phyloP scores from a whole-genome alignment of 1,284 basidiomycete genomes.

The Puccinia brachypodii region DNA sequence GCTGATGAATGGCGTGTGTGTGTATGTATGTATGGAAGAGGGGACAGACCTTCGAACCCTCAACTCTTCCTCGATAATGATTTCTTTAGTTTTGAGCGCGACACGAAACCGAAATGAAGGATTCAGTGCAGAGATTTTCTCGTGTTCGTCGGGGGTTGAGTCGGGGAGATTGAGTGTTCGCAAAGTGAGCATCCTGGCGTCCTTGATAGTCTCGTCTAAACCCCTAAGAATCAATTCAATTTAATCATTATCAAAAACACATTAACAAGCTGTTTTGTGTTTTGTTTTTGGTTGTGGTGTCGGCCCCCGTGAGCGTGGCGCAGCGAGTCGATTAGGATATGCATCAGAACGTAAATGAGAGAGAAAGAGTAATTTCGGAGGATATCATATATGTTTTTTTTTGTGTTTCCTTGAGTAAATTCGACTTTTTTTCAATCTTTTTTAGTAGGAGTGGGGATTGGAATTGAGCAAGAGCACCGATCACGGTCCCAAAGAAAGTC shows the following conservation, averaged over 20 bases:
- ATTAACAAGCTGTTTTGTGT: too few relatives aligned
- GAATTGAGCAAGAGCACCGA: neutral
- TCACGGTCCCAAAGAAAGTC: neutral
- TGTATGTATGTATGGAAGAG: neutral
- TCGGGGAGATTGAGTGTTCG: slow-evolving; percentile 22
- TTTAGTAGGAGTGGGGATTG: neutral
- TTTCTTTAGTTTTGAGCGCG: slow-evolving; percentile 35
- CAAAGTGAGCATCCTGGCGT: slow-evolving; percentile 31
- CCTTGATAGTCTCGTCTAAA: slow-evolving; percentile 37
- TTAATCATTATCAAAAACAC: neutral
- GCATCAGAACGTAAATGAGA: too few relatives aligned
- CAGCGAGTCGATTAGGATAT: too few relatives aligned
- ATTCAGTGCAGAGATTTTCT: neutral
- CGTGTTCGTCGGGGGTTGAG: slow-evolving; percentile 21
- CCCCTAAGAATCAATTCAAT: slow-evolving; percentile 8
- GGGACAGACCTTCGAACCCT: slow-evolving; percentile 28
- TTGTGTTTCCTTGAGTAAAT: neutral
- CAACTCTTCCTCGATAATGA: slow-evolving; percentile 45
- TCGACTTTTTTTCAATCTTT: neutral
- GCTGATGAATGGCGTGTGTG: neutral
- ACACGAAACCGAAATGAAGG: slow-evolving; percentile 35
- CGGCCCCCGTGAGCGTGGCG: neutral
- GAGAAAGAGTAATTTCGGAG: neutral
- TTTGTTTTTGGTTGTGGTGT: too few relatives aligned
- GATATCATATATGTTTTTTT: neutral